phyloP scores from a whole-genome alignment of 2,329 filamentous ascomycete genomes.

The Tetracladium maxilliforme region DNA sequence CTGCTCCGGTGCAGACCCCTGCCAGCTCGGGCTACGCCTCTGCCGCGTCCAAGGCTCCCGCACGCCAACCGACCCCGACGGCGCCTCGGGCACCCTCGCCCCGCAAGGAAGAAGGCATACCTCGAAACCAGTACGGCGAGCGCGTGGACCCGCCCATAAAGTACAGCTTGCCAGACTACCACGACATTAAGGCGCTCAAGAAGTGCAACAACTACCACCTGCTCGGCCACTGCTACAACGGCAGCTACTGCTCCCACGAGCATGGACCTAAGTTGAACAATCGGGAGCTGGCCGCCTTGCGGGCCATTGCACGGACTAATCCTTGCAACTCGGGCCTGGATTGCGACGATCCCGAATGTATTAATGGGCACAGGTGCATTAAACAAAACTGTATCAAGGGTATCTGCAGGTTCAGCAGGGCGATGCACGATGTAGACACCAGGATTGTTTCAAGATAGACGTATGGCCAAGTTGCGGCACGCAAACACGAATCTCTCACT shows the following conservation, averaged over 20 bases:
- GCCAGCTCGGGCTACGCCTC: conserved; percentile 8
- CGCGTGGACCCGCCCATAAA: conserved; percentile 12
- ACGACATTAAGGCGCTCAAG: conserved; percentile 12
- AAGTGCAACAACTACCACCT: conserved; percentile 19
- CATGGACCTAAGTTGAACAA: conserved; percentile 11
- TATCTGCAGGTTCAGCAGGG: too few species aligned
- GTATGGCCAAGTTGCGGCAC: too few species aligned
- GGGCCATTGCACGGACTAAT: conserved; percentile 13
- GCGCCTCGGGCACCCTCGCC: conserved; percentile 1
- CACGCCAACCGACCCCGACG: too few species aligned
- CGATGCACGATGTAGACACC: too few species aligned
- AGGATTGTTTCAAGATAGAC: too few species aligned
- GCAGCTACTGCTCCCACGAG: conserved; percentile 10
- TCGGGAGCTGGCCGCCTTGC: conserved; percentile 12
- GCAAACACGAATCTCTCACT: too few species aligned
- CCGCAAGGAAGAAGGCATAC: conserved; percentile 1
- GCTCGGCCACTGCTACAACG: conserved; percentile 6
- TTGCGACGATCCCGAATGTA: too few species aligned
- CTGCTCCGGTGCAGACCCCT: conserved; percentile 9
- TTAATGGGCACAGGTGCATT: too few species aligned
- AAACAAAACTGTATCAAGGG: too few species aligned
- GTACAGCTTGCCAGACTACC: conserved; percentile 7
- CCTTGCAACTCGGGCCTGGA: conserved; percentile 12
- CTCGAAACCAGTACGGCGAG: conserved; percentile 11
- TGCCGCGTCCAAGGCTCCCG: too few species aligned